Evolutionary conservation across 179 eudicot genomes (phyloP).

Genomic region (Dionaea muscipula): DNA sequence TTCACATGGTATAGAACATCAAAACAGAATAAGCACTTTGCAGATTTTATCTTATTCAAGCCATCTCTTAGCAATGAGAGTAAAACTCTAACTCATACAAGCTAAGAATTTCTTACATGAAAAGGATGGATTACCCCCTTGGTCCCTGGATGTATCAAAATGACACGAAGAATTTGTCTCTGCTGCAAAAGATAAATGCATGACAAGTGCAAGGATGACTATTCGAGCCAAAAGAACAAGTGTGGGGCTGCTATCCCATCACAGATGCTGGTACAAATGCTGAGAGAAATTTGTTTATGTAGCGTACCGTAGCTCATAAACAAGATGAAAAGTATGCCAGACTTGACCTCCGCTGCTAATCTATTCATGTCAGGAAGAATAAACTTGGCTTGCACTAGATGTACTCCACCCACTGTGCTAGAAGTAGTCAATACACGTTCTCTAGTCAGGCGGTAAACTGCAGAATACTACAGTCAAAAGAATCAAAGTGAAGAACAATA

Average conservation of each 20-base stretch:
- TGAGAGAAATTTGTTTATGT: slow-evolving; percentile 6
- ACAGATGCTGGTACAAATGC: too few species aligned
- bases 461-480: slow-evolving; percentile 56
- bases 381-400: slow-evolving; percentile 44
- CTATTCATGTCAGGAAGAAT: slow-evolving; percentile 75
- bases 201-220: slow-evolving; percentile 1
- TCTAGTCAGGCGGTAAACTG: slow-evolving; percentile 63
- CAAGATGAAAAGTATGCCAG: slow-evolving; percentile 54
- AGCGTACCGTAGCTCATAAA: slow-evolving; percentile 71
- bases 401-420: slow-evolving; percentile 33
- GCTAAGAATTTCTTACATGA: slow-evolving; percentile 36
- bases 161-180: slow-evolving; percentile 27
- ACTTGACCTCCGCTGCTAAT: slow-evolving; percentile 53
- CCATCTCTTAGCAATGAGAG: background rate
- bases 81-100: background rate
- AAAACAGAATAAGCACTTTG: too few species aligned
- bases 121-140: slow-evolving; percentile 26
- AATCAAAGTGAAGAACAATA: slow-evolving; percentile 15
- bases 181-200: slow-evolving; percentile 25
- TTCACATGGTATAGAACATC: background rate
- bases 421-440: slow-evolving; percentile 38
- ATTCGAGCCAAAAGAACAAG: slow-evolving; percentile 8
- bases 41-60: too few species aligned
- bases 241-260: too few species aligned
- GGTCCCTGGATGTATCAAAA: slow-evolving; percentile 30